Evolutionary conservation across 2,329 filamentous ascomycete genomes (phyloP).

Genomic region (Myriangium duriaei): DNA sequence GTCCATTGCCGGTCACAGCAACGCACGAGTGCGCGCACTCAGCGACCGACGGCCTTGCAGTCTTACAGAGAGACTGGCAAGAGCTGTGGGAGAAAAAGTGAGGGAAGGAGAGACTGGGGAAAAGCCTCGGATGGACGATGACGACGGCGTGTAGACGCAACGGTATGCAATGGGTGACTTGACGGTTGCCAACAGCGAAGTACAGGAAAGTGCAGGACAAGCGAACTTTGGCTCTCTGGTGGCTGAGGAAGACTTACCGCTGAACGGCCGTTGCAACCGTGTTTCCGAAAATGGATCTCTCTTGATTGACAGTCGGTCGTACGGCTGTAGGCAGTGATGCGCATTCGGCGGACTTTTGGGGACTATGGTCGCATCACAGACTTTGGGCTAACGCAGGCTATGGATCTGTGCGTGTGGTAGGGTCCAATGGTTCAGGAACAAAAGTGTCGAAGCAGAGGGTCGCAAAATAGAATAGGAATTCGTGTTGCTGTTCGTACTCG

Average conservation of each 20-base stretch:
- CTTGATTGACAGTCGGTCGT: too few relatives aligned
- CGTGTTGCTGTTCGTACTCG: too few relatives aligned
- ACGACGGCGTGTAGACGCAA: not conserved
- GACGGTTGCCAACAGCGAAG: not conserved
- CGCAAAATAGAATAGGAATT: too few relatives aligned
- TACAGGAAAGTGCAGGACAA: not conserved
- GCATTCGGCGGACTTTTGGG: too few relatives aligned
- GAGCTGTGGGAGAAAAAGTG: not conserved
- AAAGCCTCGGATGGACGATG: not conserved
- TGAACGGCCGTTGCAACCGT: not conserved
- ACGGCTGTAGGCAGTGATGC: too few relatives aligned
- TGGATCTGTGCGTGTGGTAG: too few relatives aligned
- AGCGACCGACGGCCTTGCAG: too few relatives aligned
- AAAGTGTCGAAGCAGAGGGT: too few relatives aligned
- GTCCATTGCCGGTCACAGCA: slow-evolving; percentile 7
- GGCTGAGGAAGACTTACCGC: not conserved
- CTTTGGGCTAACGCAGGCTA: too few relatives aligned
- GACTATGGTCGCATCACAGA: too few relatives aligned
- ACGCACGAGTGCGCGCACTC: slow-evolving; percentile 1
- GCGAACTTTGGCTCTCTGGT: not conserved
- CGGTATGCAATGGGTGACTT: not conserved
- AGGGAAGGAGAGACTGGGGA: not conserved
- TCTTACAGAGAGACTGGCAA: too few relatives aligned
- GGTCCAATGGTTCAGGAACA: too few relatives aligned
- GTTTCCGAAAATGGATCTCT: not conserved